A percentile compares a stretch with the other conserved stretches of the same genome.
These are phyloP conservation scores for Eutrema japonicum DNA, from an alignment of 345 rosid species.

Conservation along the genomic window DNA sequence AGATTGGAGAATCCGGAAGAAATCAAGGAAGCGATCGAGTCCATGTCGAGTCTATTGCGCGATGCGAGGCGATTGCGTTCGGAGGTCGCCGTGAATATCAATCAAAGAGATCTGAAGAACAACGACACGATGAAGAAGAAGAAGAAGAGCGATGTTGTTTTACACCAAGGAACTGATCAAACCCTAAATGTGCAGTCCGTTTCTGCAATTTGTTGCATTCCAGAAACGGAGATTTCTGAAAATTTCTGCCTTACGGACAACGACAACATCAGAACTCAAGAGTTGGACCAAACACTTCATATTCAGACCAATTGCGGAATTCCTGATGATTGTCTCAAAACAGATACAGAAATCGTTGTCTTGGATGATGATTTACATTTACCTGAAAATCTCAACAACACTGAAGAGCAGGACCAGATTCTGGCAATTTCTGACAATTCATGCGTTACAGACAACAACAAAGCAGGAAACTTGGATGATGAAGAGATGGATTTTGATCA, in stretches of 20 bases:
- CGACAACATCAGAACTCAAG: too few species aligned
- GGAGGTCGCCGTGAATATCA: too few species aligned
- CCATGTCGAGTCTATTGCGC: not conserved
- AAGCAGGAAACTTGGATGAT: not conserved
- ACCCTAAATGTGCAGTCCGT: not conserved
- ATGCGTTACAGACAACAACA: not conserved
- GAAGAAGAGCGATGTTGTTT: not conserved
- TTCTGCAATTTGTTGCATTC: too few species aligned
- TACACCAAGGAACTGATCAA: not conserved
- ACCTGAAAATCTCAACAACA: not conserved
- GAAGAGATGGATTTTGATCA: slow-evolving; percentile 6
- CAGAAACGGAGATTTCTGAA: too few species aligned
- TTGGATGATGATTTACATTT: not conserved
- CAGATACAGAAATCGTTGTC: not conserved
- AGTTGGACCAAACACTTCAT: not conserved
- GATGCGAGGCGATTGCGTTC: not conserved
- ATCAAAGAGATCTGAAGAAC: not conserved
- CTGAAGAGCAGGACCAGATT: not conserved
- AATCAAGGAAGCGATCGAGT: not conserved
- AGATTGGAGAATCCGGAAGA: not conserved
- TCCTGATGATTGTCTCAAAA: not conserved
- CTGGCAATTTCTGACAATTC: not conserved
- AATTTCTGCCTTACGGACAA: too few species aligned
- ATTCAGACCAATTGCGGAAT: not conserved
- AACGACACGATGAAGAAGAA: not conserved